Evolutionary conservation across 2,329 filamentous ascomycete genomes (phyloP).

Genomic region (Nothophaeocryptopus gaeumannii): DNA sequence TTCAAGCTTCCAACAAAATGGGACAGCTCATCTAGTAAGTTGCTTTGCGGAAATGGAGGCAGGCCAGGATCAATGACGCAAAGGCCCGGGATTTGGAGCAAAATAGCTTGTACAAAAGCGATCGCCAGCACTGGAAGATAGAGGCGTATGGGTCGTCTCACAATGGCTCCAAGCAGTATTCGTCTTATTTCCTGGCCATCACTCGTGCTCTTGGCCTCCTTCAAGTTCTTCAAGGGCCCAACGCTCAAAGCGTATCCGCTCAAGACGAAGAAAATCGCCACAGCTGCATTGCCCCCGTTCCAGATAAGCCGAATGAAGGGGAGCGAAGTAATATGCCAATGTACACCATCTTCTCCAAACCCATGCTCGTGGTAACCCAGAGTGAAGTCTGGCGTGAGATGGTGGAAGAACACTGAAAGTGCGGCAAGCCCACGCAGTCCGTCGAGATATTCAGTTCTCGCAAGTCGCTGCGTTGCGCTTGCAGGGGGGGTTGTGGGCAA

Average conservation of each 20-base stretch:
- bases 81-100: conserved; percentile 1
- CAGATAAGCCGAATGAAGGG: conserved; percentile 59
- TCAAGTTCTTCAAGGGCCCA: conserved; percentile 3
- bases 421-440: conserved; percentile 64
- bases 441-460: conserved; percentile 53
- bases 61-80: conserved; percentile 23
- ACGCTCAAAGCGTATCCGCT: conserved; percentile 47
- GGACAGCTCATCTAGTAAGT: background rate
- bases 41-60: background rate
- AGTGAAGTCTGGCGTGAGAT: conserved; percentile 43
- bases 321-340: conserved; percentile 50
- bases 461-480: background rate
- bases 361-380: conserved; percentile 45
- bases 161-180: conserved; percentile 3
- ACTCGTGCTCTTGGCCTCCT: background rate
- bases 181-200: background rate
- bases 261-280: conserved; percentile 50
- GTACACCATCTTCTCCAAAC: conserved; percentile 35
- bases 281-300: conserved; percentile 58
- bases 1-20: background rate
- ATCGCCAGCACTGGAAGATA: conserved; percentile 6
- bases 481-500: no score
- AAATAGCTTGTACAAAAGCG: conserved; percentile 1
- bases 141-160: conserved; percentile 4
- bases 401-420: conserved; percentile 62